Conservation (phyloP, 1,284 basidiomycete species). For the Puccinia triticina region DNA sequence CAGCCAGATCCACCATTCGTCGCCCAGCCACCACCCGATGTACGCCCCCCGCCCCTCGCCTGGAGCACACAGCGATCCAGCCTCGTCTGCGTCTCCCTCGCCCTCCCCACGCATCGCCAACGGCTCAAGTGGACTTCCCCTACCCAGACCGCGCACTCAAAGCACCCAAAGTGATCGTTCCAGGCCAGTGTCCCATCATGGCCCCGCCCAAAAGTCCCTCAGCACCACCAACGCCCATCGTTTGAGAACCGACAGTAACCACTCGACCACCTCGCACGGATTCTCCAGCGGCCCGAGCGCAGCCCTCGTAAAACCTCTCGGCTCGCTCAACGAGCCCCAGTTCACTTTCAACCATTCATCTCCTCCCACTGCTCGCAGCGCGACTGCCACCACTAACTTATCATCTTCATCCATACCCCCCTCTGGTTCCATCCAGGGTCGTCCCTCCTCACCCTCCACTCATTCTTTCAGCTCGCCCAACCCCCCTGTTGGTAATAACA, state of each 20-base stretch:
- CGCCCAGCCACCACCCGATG: too few relatives aligned
- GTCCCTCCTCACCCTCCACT: constrained; percentile 14
- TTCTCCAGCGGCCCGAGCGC: constrained; percentile 22
- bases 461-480: constrained; percentile 5
- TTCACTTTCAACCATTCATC: constrained; percentile 16
- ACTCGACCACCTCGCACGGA: constrained; percentile 17
- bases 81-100: too few relatives aligned
- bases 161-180: constrained; percentile 28
- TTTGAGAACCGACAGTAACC: constrained; percentile 2
- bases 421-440: constrained; percentile 10
- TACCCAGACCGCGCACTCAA: constrained; percentile 25
- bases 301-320: background rate
- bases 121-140: background rate
- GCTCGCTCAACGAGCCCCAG: constrained; percentile 8
- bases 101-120: background rate
- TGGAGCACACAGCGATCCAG: too few relatives aligned
- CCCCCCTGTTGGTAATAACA: background rate
- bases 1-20: too few relatives aligned
- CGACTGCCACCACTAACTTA: background rate
- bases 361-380: background rate
- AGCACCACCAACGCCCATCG: background rate
- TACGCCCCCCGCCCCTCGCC: too few relatives aligned
- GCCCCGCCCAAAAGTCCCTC: background rate
- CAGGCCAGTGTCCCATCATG: constrained; percentile 21
- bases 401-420: background rate